Percentiles rank a stretch among this genome's conserved stretches.
phyloP scores from a whole-genome alignment of 495 filamentous ascomycete genomes.

The Polyplosphaeria fusca region DNA sequence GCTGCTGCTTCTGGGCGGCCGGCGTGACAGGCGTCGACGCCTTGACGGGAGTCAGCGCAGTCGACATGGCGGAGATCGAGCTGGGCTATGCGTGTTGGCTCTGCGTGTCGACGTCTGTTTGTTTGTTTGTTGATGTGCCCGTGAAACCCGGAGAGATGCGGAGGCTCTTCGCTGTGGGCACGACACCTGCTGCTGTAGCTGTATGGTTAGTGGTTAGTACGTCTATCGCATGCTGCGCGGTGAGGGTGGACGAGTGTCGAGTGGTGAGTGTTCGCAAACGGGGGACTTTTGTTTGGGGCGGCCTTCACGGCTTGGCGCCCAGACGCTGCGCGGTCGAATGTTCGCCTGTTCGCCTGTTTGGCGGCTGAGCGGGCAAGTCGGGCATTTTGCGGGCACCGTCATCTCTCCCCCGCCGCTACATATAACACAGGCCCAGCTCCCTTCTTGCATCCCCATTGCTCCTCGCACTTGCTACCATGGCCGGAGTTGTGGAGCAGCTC shows the following conservation, averaged over 20 bases:
- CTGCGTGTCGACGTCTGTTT: neutral
- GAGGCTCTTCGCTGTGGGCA: no score
- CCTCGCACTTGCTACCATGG: constrained; percentile 27
- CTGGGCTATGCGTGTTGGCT: neutral
- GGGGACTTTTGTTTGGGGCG: constrained; percentile 6
- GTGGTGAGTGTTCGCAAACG: no score
- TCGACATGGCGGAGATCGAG: neutral
- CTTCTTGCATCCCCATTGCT: no score
- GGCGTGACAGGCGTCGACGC: constrained; percentile 17
- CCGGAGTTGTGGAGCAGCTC: constrained; percentile 46
- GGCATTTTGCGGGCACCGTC: no score
- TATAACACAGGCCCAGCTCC: no score
- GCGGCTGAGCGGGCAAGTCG: no score
- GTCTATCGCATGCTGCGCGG: neutral
- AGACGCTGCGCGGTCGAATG: neutral
- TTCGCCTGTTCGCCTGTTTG: no score
- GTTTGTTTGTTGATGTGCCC: constrained; percentile 4
- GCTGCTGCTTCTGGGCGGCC: constrained; percentile 15
- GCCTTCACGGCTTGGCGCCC: neutral
- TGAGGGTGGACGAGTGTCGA: neutral
- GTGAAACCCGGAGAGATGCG: no score
- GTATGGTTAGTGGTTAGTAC: constrained; percentile 13
- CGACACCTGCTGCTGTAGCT: neutral
- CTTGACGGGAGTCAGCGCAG: neutral
- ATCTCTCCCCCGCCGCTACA: no score